These are phyloP conservation scores for Vicia sativa DNA, from an alignment of 306 rosid genomes.

Conservation along the genomic window DNA sequence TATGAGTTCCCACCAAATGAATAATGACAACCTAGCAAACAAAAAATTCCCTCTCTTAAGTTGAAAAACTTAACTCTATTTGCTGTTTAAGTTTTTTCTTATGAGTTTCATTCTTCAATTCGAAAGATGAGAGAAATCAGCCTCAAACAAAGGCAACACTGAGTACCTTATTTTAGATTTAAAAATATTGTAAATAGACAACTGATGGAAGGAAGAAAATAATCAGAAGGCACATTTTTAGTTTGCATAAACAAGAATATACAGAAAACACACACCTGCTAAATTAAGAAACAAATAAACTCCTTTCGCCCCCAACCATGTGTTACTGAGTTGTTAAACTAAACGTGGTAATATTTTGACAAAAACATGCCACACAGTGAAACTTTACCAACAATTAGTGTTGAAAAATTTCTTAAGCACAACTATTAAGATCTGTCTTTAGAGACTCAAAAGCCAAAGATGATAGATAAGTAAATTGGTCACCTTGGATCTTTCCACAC, in stretches of 20 bases:
- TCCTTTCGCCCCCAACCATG: not conserved
- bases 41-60: not conserved
- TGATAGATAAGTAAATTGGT: conserved; percentile 26
- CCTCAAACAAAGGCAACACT: conserved; percentile 25
- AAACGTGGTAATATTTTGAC: conserved; percentile 16
- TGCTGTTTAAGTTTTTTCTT: not conserved
- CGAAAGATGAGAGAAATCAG: not conserved
- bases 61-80: not conserved
- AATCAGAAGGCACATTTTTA: not conserved
- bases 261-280: not conserved
- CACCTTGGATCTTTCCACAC: conserved; percentile 97
- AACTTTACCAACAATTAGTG: conserved; percentile 12
- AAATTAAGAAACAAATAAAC: conserved; percentile 19
- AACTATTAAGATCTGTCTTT: conserved; percentile 20
- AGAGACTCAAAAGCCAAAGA: conserved; percentile 23
- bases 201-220: not conserved
- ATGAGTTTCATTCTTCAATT: not conserved
- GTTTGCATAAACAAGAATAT: not conserved
- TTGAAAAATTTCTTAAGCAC: conserved; percentile 1
- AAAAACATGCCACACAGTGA: conserved; percentile 16
- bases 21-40: not conserved
- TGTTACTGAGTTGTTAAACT: conserved; percentile 1
- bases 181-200: not conserved
- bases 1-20: conserved; percentile 6
- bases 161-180: conserved; percentile 9